A percentile compares a stretch with the other conserved stretches of the same genome.
Conservation (phyloP, 345 rosid genomes). For the Conringia planisiliqua region DNA sequence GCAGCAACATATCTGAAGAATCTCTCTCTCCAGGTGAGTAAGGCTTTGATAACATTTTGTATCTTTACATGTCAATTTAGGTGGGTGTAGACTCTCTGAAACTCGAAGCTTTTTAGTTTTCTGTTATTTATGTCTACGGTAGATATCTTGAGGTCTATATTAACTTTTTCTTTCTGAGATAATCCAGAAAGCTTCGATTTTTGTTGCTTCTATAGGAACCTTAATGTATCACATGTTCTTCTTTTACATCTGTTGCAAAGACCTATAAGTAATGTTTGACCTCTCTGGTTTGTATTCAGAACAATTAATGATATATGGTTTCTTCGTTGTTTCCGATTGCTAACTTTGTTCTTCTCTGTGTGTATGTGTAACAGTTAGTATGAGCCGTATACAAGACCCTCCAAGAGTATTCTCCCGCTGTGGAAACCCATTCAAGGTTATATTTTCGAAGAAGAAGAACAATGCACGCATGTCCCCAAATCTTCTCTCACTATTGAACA, state of each 20-base stretch:
- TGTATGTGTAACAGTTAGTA: slow-evolving; percentile 29
- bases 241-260: neutral
- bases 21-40: slow-evolving; percentile 4
- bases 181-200: neutral
- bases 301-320: neutral
- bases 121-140: neutral
- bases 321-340: neutral
- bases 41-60: neutral
- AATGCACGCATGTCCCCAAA: slow-evolving; percentile 38
- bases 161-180: neutral
- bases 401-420: slow-evolving; percentile 46
- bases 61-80: neutral
- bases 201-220: neutral
- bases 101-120: too few species aligned
- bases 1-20: neutral
- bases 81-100: neutral
- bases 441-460: slow-evolving; percentile 60
- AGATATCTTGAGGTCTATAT: too few species aligned
- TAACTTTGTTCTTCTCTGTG: neutral
- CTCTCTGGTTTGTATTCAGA: neutral
- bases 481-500: slow-evolving; percentile 43
- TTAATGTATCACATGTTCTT: neutral
- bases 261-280: neutral
- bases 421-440: slow-evolving; percentile 66
- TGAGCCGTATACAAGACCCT: slow-evolving; percentile 67